phyloP scores from a whole-genome alignment of 2,329 filamentous ascomycete species.

The Fusarium sp. region DNA sequence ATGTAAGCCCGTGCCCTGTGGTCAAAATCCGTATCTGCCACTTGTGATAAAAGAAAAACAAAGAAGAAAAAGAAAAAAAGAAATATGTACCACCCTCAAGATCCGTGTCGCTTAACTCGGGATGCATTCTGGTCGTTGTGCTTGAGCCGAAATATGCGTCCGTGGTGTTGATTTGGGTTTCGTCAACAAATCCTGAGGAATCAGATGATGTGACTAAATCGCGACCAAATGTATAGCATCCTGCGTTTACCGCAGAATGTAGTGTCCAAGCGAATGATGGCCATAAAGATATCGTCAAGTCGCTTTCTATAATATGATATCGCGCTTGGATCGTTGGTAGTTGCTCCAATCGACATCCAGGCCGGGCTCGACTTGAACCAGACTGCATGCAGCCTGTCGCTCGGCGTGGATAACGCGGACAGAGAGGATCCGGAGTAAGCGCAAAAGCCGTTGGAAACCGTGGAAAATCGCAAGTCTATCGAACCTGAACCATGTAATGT shows the following conservation, averaged over 20 bases:
- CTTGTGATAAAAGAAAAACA: constrained; percentile 41
- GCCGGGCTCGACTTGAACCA: neutral
- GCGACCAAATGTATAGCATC: constrained; percentile 15
- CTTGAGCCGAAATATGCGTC: constrained; percentile 1
- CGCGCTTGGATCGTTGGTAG: constrained; percentile 8
- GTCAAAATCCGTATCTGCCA: constrained; percentile 37
- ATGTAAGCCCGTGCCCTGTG: constrained; percentile 48
- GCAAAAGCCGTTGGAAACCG: constrained; percentile 31
- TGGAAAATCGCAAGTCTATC: constrained; percentile 44
- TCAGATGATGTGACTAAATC: constrained; percentile 14
- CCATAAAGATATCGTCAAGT: constrained; percentile 4
- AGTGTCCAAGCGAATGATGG: constrained; percentile 27
- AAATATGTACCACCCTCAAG: constrained; percentile 48
- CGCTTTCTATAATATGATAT: constrained; percentile 25
- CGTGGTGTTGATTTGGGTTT: constrained; percentile 5
- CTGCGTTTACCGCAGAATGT: constrained; percentile 31
- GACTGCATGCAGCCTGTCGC: neutral
- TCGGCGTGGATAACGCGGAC: neutral
- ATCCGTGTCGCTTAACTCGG: constrained; percentile 34
- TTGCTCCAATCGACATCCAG: neutral
- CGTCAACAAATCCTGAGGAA: constrained; percentile 14
- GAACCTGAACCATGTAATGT: constrained; percentile 43
- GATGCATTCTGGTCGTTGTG: constrained; percentile 5
- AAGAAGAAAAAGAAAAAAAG: constrained; percentile 31
- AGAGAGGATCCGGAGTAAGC: neutral